Evolutionary conservation across 768 basidiomycete species (phyloP), one percentile per base, ranked within the genome.

Genomic region (Crassisporium funariophilum): DNA sequence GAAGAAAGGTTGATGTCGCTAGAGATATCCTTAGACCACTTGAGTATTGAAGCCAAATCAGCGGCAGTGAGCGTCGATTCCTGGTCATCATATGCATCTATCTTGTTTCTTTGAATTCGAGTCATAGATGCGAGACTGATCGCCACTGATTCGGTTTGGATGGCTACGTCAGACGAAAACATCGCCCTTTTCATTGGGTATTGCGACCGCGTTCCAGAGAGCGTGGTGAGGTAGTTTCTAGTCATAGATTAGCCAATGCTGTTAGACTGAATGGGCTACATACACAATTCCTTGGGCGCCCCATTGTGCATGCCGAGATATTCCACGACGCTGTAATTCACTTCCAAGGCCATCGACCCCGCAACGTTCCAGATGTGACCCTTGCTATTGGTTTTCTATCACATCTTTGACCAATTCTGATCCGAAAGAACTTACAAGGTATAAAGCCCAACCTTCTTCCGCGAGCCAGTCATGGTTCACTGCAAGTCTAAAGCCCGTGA

Each of bases 21-120:
- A 0, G 85, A 84, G 11, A 89, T 86, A 44, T 84, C 82, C 60
- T 85, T 84, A 55, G 82, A 86, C 80, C 84, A 86, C 55, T 82
- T 84, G 23, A 88, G 70, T 40, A 89, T 86, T 0, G 83, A 80
- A 17, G 81, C 80, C 10, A 87, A 66, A 58, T 87, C 83, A 38
- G 77, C 69, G 12, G 83, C 82, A 49, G 73, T 73, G 27, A 86
- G 59, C n/a, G 73, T 77, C 1, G 77, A 75, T 41, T 82, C 81
- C 50, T 80, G 79, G 40, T 79, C 78, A 34, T 81, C 78, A 3
- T 70, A 69, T 12, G 62, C 54, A 36, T 73, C 70, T 27, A 59
- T 44, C 49, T 62, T 74, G 27, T 55, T 54, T 17, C 60, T 56
- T 48, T 67, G 64, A n/a, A 54, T 41, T 34, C 57, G 63, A 13